Base-by-base conservation (phyloP, 2,329 filamentous ascomycete genomes). In the Drechslera avenae region DNA sequence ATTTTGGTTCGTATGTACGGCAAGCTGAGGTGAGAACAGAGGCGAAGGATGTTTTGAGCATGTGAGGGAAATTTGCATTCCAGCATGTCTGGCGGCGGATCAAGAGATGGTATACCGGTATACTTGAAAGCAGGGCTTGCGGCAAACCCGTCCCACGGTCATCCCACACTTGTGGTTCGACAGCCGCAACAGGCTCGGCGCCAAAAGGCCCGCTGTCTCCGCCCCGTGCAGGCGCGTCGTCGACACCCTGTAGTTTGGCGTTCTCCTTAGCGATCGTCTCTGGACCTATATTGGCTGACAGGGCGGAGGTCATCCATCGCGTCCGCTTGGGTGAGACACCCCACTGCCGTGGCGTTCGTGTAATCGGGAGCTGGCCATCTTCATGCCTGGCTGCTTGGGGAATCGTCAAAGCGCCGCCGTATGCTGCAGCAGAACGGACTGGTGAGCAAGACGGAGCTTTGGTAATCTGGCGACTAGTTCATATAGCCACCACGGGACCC, bases 111-210 rank as follows among this genome's bases (percentile, higher is more conserved):
- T 28, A 28, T 28, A 28, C 26, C 18, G 7, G 9, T 10, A 40
- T 30, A 30, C 19, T 26, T 12, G 12, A 28, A 28, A 28, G 9
- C 26, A 28, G 26, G 9, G 26, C 26, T 28, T 28, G 26, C 10
- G 26, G 7, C 26, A 28, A 28, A 28, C 12, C 26, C 26, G 21
- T 23, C 21, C 21, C 21, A 23, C 21, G 21, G 54, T 40, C 63
- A 65, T 69, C 63, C 66, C 67, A 62, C 64, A 61, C 52, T 43
- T 47, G 54, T 57, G 65, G 67, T 63, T 64, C 59, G 57, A 59
- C 52, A 56, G 54, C 55, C 46, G 41, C 50, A 54, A 43, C 30
- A 50, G 39, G 50, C 60, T 47, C 46, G 55, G 50, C 33, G 44
- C 46, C 34, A 44, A 46, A 45, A 36, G 37, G 45, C 23, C 37